Base-by-base conservation (phyloP, 2,329 filamentous ascomycete species). In the Aspergillus ochraceus region DNA sequence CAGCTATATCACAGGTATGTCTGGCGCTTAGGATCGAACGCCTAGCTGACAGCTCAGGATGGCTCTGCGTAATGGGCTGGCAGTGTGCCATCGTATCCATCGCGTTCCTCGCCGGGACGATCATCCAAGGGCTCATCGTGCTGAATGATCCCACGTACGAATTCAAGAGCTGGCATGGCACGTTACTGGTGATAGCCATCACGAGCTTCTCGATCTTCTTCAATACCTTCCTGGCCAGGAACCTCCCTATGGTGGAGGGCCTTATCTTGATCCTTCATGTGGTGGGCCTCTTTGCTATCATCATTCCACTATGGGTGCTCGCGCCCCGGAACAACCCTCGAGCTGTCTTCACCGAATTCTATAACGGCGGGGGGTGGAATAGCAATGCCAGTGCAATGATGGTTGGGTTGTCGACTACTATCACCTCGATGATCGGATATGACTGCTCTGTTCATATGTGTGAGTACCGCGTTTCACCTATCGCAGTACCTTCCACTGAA, bases 391-490 rank as follows among this genome's bases (percentile, higher is more conserved):
- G 75, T n/a, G 72, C 76, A 2, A 71, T 74, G 1, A 67, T 79
- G 58, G 72, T 80, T 10, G 78, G 78, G 2, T 65, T 79, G 14
- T 70, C 73, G 2, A 74, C 73, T 3, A 77, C 77, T 2, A 73
- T 80, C 10, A 73, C 72, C 3, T 73, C 75, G 2, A 74, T 80
- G 64, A 69, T 79, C 53, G 78, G 77, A 32, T 76, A 75, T 46
- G 77, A 79, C 63, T 76, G 74, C 59, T 72, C 76, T 0, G 77
- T 79, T 14, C 78, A 80, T 64, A 80, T 80, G 78, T 76, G 77
- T 79, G 72, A 64, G 73, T 68, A 22, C 22, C 8, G 52, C 3
- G 24, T 2, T n/a, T 19, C n/a, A 24, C 36, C 36, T 12, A 46
- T n/a, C 20, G 22, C 19, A 24, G 30, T 22, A 57, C 5, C 11